Base-by-base conservation (phyloP, 352 stramenopile species). In the Blastocystis sp. region DNA sequence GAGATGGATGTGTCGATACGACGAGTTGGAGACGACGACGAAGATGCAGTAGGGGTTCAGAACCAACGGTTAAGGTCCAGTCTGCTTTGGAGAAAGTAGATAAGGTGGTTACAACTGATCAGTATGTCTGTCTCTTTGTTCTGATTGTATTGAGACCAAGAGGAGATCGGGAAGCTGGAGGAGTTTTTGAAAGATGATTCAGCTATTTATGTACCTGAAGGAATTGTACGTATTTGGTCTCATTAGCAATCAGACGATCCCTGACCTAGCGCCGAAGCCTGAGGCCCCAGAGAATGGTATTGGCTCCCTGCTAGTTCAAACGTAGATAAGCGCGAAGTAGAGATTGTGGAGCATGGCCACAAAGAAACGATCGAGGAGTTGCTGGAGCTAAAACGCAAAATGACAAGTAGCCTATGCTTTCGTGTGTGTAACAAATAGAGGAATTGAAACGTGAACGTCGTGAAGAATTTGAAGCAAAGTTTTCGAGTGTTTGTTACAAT, bases 331-430 rank as follows among this genome's bases (percentile, higher is more conserved):
- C 59, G 63, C 20, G 73, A 85, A 68, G 73, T 85, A 37, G 73
- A 85, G 73, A n/a, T 7, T 20, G 26, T 26, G 18, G 34, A 66
- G 24, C 34, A 26, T 18, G 47, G n/a, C 8, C 73, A 85, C 26
- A 66, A 50, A 20, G 73, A 85, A 65, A 85, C 73, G 34, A 85
- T 85, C 45, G 73, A 85, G 39, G 73, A 85, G 26, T 20, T 85
- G 20, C n/a, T 62, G 56, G 30, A 68, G 16, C 20, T 85, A 43
- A 85, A 85, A 30, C 50, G 73, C 8, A 85, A 85, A 65, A 37
- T 85, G 53, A 85, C 73, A 45, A 85, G 73, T 85, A 34, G 30
- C 1, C 20, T 3, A 37, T 20, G 16, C 41, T 43, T 24, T 47
- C 4, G n/a, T n/a, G n/a, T 13, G n/a, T 8, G 30, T 66, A 18